These are phyloP conservation scores for Parietichytrium sp. DNA, from an alignment of 108 stramenopile species.

Conservation along the genomic window DNA sequence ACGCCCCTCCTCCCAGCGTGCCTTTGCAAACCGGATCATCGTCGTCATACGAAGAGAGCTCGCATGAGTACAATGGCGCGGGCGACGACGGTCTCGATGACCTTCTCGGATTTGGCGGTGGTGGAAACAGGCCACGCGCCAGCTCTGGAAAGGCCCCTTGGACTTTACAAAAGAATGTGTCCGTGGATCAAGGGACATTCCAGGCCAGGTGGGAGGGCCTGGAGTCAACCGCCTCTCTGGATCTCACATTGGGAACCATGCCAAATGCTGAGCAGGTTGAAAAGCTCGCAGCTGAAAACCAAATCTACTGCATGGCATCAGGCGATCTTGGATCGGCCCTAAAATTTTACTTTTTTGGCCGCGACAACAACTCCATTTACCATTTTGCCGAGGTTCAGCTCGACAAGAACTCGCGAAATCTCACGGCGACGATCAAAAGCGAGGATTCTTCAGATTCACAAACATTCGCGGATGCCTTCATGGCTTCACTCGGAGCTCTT, in stretches of 20 bases:
- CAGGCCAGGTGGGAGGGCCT: slow-evolving; percentile 78
- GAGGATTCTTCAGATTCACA: slow-evolving; percentile 11
- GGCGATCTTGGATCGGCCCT: slow-evolving; percentile 78
- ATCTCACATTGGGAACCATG: slow-evolving; percentile 53
- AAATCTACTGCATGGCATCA: slow-evolving; percentile 81
- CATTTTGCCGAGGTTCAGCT: slow-evolving; percentile 11
- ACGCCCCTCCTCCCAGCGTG: no score
- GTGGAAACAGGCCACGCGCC: neutral
- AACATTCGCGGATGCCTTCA: slow-evolving; percentile 20
- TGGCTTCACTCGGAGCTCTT: neutral
- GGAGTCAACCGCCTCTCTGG: slow-evolving; percentile 62
- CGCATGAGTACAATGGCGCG: no score
- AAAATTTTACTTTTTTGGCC: slow-evolving; percentile 83
- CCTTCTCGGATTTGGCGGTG: no score
- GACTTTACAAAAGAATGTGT: slow-evolving; percentile 54
- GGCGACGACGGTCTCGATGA: no score
- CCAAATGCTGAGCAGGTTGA: slow-evolving; percentile 70
- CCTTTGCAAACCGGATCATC: no score
- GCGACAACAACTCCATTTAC: slow-evolving; percentile 47
- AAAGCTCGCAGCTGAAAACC: slow-evolving; percentile 51
- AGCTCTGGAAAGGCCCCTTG: slow-evolving; percentile 34
- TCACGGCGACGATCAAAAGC: neutral
- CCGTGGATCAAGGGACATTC: slow-evolving; percentile 76
- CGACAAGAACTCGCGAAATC: neutral
- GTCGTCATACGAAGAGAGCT: no score